Conservation (phyloP, 2,329 filamentous ascomycete species). For the Byssothecium circinans region DNA sequence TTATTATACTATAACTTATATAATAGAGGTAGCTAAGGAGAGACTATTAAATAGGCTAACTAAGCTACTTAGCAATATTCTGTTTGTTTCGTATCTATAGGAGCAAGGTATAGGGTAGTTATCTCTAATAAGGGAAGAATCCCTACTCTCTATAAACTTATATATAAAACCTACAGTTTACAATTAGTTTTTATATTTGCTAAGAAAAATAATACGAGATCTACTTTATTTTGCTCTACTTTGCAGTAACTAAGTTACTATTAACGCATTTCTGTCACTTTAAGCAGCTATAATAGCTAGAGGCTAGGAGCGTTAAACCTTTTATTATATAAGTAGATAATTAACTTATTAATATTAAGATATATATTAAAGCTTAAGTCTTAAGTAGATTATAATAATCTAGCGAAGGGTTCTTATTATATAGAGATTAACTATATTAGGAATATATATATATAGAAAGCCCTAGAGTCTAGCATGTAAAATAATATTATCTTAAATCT, state of each 20-base stretch:
- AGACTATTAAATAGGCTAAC: slow-evolving; percentile 3
- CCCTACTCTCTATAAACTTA: slow-evolving; percentile 1
- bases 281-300: no score
- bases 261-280: no score
- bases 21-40: slow-evolving; percentile 4
- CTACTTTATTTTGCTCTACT: slow-evolving; percentile 4
- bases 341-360: neutral
- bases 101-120: slow-evolving; percentile 5
- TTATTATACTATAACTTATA: slow-evolving; percentile 7
- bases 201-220: slow-evolving; percentile 5
- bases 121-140: slow-evolving; percentile 9
- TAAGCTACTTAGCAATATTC: slow-evolving; percentile 6
- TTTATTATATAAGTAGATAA: neutral
- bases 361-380: neutral
- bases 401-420: neutral
- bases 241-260: neutral
- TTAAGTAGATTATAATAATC: neutral
- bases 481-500: neutral
- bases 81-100: slow-evolving; percentile 9
- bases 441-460: neutral
- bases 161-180: slow-evolving; percentile 6
- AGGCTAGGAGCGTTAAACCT: neutral
- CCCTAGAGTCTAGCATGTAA: neutral
- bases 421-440: no score
- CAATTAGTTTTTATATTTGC: slow-evolving; percentile 7